Evolutionary conservation across 164 flowering plant species (phyloP).

Genomic region (Vitis rupestris): DNA sequence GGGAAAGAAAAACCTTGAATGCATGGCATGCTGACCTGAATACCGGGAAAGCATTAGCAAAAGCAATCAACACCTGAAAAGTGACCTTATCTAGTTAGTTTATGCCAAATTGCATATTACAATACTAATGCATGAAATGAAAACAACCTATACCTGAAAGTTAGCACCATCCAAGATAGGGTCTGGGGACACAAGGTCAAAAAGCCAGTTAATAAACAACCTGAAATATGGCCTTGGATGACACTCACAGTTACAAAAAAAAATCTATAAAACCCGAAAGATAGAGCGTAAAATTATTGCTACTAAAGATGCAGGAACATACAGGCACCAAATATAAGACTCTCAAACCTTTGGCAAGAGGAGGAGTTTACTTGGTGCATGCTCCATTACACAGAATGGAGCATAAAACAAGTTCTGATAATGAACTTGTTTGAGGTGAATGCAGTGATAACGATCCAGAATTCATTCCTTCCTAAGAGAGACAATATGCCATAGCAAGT

Average conservation of each 20-base stretch:
- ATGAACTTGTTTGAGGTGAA: slow-evolving; percentile 41
- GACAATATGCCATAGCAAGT: slow-evolving; percentile 78
- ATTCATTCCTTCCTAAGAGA: slow-evolving; percentile 53
- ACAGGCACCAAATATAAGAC: background rate
- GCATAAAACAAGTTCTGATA: background rate
- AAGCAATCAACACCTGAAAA: slow-evolving; percentile 63
- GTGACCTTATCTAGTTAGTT: background rate
- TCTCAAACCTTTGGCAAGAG: slow-evolving; percentile 64
- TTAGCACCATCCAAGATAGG: slow-evolving; percentile 65
- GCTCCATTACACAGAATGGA: slow-evolving; percentile 54
- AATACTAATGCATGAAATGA: background rate
- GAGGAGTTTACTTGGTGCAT: slow-evolving; percentile 54
- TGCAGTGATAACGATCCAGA: slow-evolving; percentile 37
- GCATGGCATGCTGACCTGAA: slow-evolving; percentile 58
- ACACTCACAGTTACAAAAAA: slow-evolving; percentile 68
- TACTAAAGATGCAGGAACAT: background rate
- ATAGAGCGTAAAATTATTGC: background rate
- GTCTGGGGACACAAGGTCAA: slow-evolving; percentile 68
- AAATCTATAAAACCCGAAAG: slow-evolving; percentile 39
- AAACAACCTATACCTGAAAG: slow-evolving; percentile 56
- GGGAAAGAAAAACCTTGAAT: too few relatives aligned
- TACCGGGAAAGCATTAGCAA: slow-evolving; percentile 87
- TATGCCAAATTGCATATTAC: background rate
- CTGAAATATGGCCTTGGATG: slow-evolving; percentile 91
- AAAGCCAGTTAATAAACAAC: slow-evolving; percentile 83